A percentile compares a stretch with the other conserved stretches of the same genome.
Evolutionary conservation across 2,329 filamentous ascomycete species (phyloP).

Genomic region (Xylariaceae sp.): DNA sequence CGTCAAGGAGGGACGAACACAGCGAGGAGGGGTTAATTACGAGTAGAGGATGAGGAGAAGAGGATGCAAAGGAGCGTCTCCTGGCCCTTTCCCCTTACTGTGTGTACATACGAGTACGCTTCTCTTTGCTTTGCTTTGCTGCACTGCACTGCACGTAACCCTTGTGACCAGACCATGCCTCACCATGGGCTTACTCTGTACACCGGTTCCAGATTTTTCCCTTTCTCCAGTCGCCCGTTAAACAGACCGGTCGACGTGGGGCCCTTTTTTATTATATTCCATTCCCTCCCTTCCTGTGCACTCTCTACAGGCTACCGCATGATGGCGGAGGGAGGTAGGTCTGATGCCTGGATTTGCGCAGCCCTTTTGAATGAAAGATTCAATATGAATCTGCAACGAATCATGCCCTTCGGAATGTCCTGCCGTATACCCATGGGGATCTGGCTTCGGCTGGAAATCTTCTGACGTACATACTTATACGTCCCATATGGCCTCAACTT

Average conservation of each 20-base stretch:
- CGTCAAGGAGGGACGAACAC: slow-evolving; percentile 10
- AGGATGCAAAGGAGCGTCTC: too few relatives aligned
- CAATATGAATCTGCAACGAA: too few relatives aligned
- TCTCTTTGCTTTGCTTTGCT: neutral
- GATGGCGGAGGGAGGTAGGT: slow-evolving; percentile 11
- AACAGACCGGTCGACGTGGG: slow-evolving; percentile 16
- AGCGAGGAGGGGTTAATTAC: slow-evolving; percentile 1
- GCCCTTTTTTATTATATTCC: neutral
- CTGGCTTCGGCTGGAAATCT: too few relatives aligned
- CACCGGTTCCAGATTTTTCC: slow-evolving; percentile 15
- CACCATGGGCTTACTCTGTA: slow-evolving; percentile 11
- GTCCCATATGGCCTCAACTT: too few relatives aligned
- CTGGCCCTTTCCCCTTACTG: too few relatives aligned
- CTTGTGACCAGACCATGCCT: slow-evolving; percentile 21
- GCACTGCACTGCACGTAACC: slow-evolving; percentile 12
- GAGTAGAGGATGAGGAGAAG: too few relatives aligned
- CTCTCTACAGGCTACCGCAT: slow-evolving; percentile 13
- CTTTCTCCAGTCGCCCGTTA: slow-evolving; percentile 7
- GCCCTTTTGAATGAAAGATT: neutral
- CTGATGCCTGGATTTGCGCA: slow-evolving; percentile 12
- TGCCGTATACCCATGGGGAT: too few relatives aligned
- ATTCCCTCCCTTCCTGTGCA: too few relatives aligned
- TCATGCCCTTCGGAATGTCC: too few relatives aligned
- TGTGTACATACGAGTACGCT: too few relatives aligned
- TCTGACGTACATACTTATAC: too few relatives aligned